Base-by-base conservation (phyloP, 2,329 filamentous ascomycete species). In the Stemphylium beticola region DNA sequence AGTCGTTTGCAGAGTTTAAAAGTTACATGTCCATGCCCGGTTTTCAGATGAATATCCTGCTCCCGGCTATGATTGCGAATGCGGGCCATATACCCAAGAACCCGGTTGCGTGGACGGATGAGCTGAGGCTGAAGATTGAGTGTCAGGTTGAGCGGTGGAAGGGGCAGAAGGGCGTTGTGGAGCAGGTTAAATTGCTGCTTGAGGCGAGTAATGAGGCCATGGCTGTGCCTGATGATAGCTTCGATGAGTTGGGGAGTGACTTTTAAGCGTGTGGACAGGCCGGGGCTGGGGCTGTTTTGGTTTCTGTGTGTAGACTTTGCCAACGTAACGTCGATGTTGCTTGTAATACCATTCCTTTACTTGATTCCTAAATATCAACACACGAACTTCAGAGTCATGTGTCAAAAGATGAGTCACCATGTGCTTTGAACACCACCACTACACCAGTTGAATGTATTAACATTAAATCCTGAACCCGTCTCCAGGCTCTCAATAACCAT, bases 51-150 rank as follows among this genome's bases (percentile, higher is more conserved):
- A 55, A 49, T 6, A 37, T 55, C 2, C 12, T 44, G 9, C 11
- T 58, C 1, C 32, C 49, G 1, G 38, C 44, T 3, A 37, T 43
- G 50, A 37, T 47, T 1, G 14, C 43, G 12, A 54, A 48, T 43
- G 31, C 26, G 10, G 36, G 18, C 2, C 18, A 18, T 3, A 11
- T 70, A 7, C 48, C 61, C 0, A 12, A 26, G 7, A 68, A 72
- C 20, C 66, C 68, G 0, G 38, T 69, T 1, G 55, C 56, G 6
- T 74, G 71, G 71, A 53, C 55, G 8, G 68, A 72, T 14, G 48
- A 62, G 4, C 22, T 59, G 2, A 47, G 48, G 4, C 20, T 7
- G 0, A 34, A 8, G 11, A 59, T 67, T 14, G 65, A 67, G 34
- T 34, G 46, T 0, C 52, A 61, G 17, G 58, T 74, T 1, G 36